phyloP scores from a whole-genome alignment of 2,329 filamentous ascomycete species.

The Diaporthe aspalathi region DNA sequence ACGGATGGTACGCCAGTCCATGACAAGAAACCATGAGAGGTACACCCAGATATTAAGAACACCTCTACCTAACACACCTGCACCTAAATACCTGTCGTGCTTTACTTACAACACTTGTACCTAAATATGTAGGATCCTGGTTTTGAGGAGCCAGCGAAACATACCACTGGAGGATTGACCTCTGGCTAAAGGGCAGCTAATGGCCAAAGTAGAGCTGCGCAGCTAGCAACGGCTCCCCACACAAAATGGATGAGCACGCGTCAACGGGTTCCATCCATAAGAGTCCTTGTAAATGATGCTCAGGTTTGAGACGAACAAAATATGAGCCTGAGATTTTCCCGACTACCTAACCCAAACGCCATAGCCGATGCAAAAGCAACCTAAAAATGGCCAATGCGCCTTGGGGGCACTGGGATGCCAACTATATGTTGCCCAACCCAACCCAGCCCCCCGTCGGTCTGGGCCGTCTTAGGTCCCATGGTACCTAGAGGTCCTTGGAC shows the following conservation, averaged over 20 bases:
- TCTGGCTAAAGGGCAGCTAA: background rate
- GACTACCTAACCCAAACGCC: slow-evolving; percentile 39
- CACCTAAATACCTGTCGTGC: no score
- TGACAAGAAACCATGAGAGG: no score
- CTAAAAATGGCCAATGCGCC: background rate
- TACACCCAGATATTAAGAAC: no score
- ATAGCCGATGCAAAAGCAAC: slow-evolving; percentile 39
- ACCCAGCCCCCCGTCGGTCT: no score
- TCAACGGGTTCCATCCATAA: background rate
- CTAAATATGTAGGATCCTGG: no score
- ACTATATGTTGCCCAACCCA: background rate
- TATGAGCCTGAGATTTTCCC: slow-evolving; percentile 14
- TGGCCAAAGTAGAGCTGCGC: no score
- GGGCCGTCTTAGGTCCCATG: background rate
- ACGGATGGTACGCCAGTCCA: no score
- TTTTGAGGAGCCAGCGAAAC: no score
- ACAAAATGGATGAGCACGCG: background rate
- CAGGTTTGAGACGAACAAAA: background rate
- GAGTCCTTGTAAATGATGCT: background rate
- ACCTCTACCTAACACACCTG: no score
- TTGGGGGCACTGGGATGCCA: slow-evolving; percentile 11
- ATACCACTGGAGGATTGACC: background rate
- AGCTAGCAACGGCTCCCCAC: background rate
- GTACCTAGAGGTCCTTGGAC: slow-evolving; percentile 65
- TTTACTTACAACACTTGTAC: no score